Percentiles rank a stretch among this genome's conserved stretches.
phyloP scores from a whole-genome alignment of 140 eudicot species.

The Artemisia princeps region DNA sequence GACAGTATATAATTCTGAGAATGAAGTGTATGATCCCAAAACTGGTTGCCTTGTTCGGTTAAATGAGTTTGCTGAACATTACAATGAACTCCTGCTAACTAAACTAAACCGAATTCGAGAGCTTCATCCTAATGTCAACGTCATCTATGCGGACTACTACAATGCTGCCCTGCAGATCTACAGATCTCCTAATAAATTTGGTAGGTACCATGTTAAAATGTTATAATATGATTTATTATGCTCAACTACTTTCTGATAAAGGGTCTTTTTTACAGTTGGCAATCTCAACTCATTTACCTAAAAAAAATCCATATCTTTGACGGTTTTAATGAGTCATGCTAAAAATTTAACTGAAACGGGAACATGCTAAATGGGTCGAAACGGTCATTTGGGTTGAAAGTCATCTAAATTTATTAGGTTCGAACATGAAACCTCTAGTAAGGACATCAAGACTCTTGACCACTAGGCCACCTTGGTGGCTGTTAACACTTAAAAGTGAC shows the following conservation, averaged over 20 bases:
- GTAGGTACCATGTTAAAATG: slow-evolving; percentile 9
- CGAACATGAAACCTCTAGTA: too few relatives aligned
- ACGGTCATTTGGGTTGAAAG: too few relatives aligned
- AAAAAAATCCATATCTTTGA: too few relatives aligned
- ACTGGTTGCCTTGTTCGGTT: slow-evolving; percentile 40
- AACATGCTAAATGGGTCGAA: too few relatives aligned
- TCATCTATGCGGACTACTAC: slow-evolving; percentile 54
- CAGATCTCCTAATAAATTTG: slow-evolving; percentile 24
- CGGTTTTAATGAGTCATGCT: too few relatives aligned
- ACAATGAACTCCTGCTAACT: slow-evolving; percentile 22
- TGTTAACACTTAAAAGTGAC: too few relatives aligned
- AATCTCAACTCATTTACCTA: too few relatives aligned
- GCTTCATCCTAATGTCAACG: slow-evolving; percentile 35
- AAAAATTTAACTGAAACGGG: too few relatives aligned
- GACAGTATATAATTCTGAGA: slow-evolving; percentile 18
- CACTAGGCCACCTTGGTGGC: too few relatives aligned
- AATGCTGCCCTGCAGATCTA: slow-evolving; percentile 35
- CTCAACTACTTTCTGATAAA: neutral
- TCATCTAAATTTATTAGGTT: too few relatives aligned
- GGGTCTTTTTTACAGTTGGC: neutral
- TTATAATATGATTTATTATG: too few relatives aligned
- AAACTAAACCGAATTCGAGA: slow-evolving; percentile 26
- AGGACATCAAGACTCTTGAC: too few relatives aligned
- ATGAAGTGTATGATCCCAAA: slow-evolving; percentile 29
- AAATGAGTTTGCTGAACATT: slow-evolving; percentile 27